Evolutionary conservation across 129 eudicot species (phyloP), one percentile per base, ranked within the genome.

Genomic region (Chrysanthemum seticuspe): DNA sequence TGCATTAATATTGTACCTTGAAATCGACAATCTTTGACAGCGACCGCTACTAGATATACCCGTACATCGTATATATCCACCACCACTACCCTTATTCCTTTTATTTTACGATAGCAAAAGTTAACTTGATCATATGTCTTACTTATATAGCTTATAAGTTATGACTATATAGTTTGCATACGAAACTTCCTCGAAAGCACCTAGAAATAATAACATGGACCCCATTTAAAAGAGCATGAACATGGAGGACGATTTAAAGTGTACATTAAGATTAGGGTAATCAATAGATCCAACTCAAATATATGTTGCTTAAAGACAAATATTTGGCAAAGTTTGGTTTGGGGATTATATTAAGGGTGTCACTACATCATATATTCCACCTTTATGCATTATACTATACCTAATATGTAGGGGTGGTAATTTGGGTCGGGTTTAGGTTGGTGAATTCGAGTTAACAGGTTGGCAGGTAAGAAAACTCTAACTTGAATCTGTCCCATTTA

Each of bases 21-120:
- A 81, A 81, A 72, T 67, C 76, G 75, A 78, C 83, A 75, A 82
- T 68, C 40, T 74, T 67, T 76, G 76, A 85, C 49, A 73, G 81
- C 64, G 87, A 85, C 88, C 80, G 57, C 75, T 77, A 62, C 84
- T 76, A 54, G 40, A 55, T 31, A 61, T 62, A 78, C 49, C 49
- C 60, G 53, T 65, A 45, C 82, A 71, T 78, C 67, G 25, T 45
- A 56, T 60, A 76, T 57, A n/a, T 68, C 21, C 62, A 66, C 61
- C 62, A 27, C 61, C 62, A 27, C 59, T 47, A 44, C 68, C 53
- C 25, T 58, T 66, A 45, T 70, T 66, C 65, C 51, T 52, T 70
- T 48, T 51, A 69, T 61, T 44, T 69, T 23, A 70, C 54, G 56
- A 57, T 57, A 57, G 62, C 25, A n/a, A 23, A 60, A 60, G 25